Base-by-base conservation (phyloP, 1,284 basidiomycete genomes). In the Naganishia sp. region DNA sequence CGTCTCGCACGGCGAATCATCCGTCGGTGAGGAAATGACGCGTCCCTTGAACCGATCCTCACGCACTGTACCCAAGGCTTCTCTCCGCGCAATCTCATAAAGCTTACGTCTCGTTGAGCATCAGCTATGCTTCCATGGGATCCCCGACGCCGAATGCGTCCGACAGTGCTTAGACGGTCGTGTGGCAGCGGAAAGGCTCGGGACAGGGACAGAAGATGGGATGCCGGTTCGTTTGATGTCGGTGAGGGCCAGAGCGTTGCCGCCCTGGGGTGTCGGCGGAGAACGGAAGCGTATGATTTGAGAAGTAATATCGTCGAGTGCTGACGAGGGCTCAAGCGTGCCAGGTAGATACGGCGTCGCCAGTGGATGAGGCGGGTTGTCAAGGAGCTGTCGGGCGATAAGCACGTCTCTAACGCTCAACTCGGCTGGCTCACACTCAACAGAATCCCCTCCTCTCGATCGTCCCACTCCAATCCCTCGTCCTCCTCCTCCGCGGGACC, bases 281-380 rank as follows among this genome's bases (percentile, higher is more conserved):
- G 43, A 56, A 45, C 66, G 68, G 61, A 66, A 69, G 7, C 66
- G 60, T 4, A 73, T 55, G 43, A 77, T 72, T 65, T 78, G 75
- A n/a, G 71, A 71, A 2, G 78, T 74, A 5, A 80, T 69, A 55
- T 78, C 76, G 64, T 80, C 78, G 18, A 80, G 68, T 6, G 75
- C 70, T 7, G 72, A 57, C 0, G 75, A 68, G 0, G 76, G 75
- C 6, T 78, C 78, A 42, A 80, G 70, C 10, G 76, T 72, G 5
- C 76, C 76, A 0, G 78, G 78, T 5, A 78, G 74, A 60, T 72
- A 80, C 6, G 71, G 50, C 23, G 72, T 66, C 1, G 74, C 71
- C 3, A 75, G 56, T 0, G 77, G 77, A 44, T 68, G 71, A 15
- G 71, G 73, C 13, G 78, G 78, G 31, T 76, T 74, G 25, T 70